Evolutionary conservation across 768 basidiomycete genomes (phyloP), one percentile per base, ranked within the genome.

Genomic region (Vishniacozyma victoriae): DNA sequence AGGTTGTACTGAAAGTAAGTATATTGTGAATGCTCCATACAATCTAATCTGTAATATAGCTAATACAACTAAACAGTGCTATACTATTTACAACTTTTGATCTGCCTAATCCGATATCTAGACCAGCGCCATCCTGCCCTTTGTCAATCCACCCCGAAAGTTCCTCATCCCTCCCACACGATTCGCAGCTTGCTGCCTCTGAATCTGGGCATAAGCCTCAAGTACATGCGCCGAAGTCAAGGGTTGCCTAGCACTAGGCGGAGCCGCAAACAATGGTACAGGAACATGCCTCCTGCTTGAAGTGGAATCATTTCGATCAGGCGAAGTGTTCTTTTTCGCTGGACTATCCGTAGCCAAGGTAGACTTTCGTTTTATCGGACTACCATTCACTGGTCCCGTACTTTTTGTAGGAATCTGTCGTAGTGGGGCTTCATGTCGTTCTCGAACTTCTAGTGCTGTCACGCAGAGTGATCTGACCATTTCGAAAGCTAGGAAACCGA

Each of bases 401-500:
- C 9, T 9, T 16, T 19, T 2, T 18, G 36, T 23, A 12, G 27
- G 22, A 12, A n/a, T 13, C 14, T 15, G 27, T 11, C 44, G 50
- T 13, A 22, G 12, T 13, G 35, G 13, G n/a, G n/a, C 19, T 40
- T 60, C 60, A 18, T 63, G 42, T 38, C 55, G 45, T 20, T 64
- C 60, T 39, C 70, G 43, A 61, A 91, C 84, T 24, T 84, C 81
- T 29, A 91, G 78, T 2, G 88, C 92, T 1, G 86, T 87, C 35
- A 93, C 78, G 0, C 89, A 91, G 40, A 97, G 79, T 2, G 88
- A 87, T 42, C 91, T 84, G 24, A 96, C 91, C 84, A 93, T 91
- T 72, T 97, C 92, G 72, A 93, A 97, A 0, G 89, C 86, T 36
- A 97, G 81, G 75, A 96, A 97, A 20, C 92, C 92, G 60, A 96